phyloP scores from a whole-genome alignment of 495 filamentous ascomycete species.

The Hyaloscypha finlandica region DNA sequence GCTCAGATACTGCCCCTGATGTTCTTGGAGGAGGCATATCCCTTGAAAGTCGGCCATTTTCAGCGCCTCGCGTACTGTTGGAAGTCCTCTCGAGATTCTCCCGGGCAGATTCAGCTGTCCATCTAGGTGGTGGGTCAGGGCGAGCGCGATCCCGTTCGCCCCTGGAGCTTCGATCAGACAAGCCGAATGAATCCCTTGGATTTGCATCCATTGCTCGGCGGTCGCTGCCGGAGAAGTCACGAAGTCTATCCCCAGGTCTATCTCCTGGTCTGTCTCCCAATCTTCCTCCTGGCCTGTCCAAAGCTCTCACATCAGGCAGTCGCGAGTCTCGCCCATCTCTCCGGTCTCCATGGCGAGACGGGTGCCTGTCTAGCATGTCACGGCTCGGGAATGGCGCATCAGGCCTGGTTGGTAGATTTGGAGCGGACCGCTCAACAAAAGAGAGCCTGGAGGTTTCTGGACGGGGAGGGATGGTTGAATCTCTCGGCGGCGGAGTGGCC shows the following conservation, averaged over 20 bases:
- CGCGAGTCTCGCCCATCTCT: slow-evolving; percentile 36
- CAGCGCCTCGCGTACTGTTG: slow-evolving; percentile 18
- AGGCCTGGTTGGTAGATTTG: slow-evolving; percentile 29
- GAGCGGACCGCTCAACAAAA: slow-evolving; percentile 24
- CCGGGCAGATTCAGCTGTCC: slow-evolving; percentile 28
- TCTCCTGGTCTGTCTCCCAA: slow-evolving; percentile 26
- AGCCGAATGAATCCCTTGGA: slow-evolving; percentile 31
- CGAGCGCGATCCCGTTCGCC: slow-evolving; percentile 27
- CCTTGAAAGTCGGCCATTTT: slow-evolving; percentile 26
- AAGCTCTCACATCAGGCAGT: slow-evolving; percentile 29
- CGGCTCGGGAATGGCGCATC: slow-evolving; percentile 33
- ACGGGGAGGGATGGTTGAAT: slow-evolving; percentile 30
- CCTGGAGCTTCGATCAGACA: slow-evolving; percentile 27
- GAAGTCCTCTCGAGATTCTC: slow-evolving; percentile 25
- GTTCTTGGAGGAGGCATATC: slow-evolving; percentile 39
- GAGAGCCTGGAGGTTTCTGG: slow-evolving; percentile 29
- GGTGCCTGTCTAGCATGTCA: slow-evolving; percentile 31
- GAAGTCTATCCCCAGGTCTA: slow-evolving; percentile 33
- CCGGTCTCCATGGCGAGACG: slow-evolving; percentile 29
- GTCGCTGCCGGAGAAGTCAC: slow-evolving; percentile 32
- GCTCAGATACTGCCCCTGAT: slow-evolving; percentile 40
- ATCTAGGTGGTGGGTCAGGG: slow-evolving; percentile 30
- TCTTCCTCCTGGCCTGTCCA: slow-evolving; percentile 22
- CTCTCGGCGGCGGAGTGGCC: slow-evolving; percentile 35
- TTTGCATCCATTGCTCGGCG: slow-evolving; percentile 32